These are phyloP conservation scores for Westerdykella ornata DNA, from an alignment of 2,329 filamentous ascomycete genomes.

Conservation along the genomic window DNA sequence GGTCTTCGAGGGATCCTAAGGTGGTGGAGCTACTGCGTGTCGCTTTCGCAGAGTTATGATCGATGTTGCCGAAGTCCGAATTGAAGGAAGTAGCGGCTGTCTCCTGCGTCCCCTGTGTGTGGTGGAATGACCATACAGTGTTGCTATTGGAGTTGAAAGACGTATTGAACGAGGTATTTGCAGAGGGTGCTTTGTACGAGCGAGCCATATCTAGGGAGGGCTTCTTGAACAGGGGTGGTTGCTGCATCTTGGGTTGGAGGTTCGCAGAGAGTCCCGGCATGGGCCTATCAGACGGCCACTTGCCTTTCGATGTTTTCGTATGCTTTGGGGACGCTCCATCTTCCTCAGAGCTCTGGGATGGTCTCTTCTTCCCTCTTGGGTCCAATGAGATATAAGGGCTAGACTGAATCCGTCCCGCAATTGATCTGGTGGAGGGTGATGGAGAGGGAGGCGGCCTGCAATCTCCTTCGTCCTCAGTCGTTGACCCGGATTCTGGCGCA, in stretches of 20 bases:
- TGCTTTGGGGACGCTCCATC: conserved; percentile 22
- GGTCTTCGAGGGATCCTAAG: conserved; percentile 15
- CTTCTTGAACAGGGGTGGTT: conserved; percentile 15
- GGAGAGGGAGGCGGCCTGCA: conserved; percentile 19
- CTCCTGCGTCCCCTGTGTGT: conserved; percentile 7
- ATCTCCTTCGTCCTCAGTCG: conserved; percentile 22
- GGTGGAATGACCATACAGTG: conserved; percentile 17
- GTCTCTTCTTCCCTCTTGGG: conserved; percentile 16
- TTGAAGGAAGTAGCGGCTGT: conserved; percentile 20
- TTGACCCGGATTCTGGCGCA: conserved; percentile 19
- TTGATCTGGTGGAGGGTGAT: conserved; percentile 16
- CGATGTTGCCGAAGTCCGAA: conserved; percentile 9
- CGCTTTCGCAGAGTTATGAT: conserved; percentile 7
- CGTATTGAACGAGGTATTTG: conserved; percentile 20
- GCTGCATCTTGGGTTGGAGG: not conserved
- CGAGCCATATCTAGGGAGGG: conserved; percentile 16
- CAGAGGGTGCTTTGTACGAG: conserved; percentile 13
- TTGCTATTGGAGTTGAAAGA: conserved; percentile 1
- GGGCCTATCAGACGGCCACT: conserved; percentile 11
- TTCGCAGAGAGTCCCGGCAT: no score
- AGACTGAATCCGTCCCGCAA: conserved; percentile 18
- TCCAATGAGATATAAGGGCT: conserved; percentile 18
- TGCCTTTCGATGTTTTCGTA: conserved; percentile 21
- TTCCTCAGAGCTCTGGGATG: conserved; percentile 13
- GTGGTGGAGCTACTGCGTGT: conserved; percentile 18